Percentiles rank a stretch among this genome's conserved stretches.
phyloP scores from a whole-genome alignment of 2,329 filamentous ascomycete genomes.

The Aspergillus sp. region DNA sequence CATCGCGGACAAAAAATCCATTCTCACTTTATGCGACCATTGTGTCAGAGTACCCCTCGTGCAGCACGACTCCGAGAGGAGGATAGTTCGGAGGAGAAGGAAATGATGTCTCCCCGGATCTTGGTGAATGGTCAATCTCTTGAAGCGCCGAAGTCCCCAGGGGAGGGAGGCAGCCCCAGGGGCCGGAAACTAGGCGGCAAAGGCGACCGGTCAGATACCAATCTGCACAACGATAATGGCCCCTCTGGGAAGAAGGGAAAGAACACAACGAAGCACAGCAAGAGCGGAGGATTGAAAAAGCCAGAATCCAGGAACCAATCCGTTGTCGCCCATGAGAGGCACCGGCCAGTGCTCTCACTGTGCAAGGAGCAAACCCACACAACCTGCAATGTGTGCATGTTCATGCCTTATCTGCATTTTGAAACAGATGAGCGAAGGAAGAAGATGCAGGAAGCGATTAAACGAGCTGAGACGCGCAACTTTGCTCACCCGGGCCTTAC shows the following conservation, averaged over 20 bases:
- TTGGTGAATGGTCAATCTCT: conserved; percentile 24
- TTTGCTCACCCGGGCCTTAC: conserved; percentile 29
- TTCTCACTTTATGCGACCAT: conserved; percentile 64
- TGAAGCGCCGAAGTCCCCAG: conserved; percentile 17
- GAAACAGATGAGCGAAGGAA: conserved; percentile 59
- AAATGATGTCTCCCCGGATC: conserved; percentile 19
- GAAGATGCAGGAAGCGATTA: conserved; percentile 60
- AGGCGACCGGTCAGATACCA: conserved; percentile 28
- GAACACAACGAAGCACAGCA: conserved; percentile 30
- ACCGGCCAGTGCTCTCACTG: conserved; percentile 40
- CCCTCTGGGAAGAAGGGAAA: conserved; percentile 33
- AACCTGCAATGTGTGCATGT: conserved; percentile 37
- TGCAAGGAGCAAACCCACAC: conserved; percentile 32
- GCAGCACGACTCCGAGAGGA: conserved; percentile 30
- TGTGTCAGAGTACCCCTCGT: conserved; percentile 55
- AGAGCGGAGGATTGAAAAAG: conserved; percentile 28
- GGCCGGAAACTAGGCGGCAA: conserved; percentile 26
- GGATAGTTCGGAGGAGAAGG: conserved; percentile 34
- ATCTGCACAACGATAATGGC: conserved; percentile 29
- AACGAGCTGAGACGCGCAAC: conserved; percentile 33
- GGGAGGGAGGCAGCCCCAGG: conserved; percentile 17
- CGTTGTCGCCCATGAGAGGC: conserved; percentile 35
- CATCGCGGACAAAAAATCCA: conserved; percentile 61
- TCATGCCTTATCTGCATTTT: conserved; percentile 69
- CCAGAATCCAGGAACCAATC: conserved; percentile 33